A percentile compares a stretch with the other conserved stretches of the same genome.
phyloP scores from a whole-genome alignment of 2,329 filamentous ascomycete species.

The Rasamsonia emersonii region DNA sequence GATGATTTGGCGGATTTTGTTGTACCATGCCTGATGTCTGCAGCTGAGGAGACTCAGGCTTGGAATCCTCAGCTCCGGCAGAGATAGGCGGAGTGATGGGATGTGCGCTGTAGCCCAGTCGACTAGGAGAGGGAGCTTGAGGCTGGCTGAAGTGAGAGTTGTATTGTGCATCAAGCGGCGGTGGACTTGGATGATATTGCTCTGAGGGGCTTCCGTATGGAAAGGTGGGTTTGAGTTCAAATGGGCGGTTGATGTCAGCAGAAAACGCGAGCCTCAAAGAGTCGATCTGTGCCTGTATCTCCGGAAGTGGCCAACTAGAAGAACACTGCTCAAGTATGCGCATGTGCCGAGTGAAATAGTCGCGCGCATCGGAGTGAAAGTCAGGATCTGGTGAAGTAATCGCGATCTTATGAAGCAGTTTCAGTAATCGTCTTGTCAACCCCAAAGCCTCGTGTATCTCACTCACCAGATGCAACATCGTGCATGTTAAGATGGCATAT shows the following conservation, averaged over 20 bases:
- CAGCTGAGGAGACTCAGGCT: conserved; percentile 68
- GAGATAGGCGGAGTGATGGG: conserved; percentile 77
- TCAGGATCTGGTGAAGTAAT: conserved; percentile 89
- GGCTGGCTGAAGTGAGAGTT: conserved; percentile 42
- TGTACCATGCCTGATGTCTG: conserved; percentile 44
- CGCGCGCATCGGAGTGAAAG: conserved; percentile 71
- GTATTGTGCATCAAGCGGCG: conserved; percentile 43
- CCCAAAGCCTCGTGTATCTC: not conserved
- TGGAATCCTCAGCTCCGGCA: conserved; percentile 61
- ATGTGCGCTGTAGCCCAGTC: conserved; percentile 48
- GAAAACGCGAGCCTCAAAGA: conserved; percentile 86
- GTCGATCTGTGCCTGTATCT: conserved; percentile 84
- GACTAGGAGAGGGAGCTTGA: conserved; percentile 36
- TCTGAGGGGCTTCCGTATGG: conserved; percentile 74
- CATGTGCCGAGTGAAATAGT: conserved; percentile 92
- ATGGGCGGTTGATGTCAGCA: conserved; percentile 72
- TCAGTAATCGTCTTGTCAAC: conserved; percentile 1
- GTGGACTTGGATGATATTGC: conserved; percentile 54
- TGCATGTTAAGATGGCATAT: conserved; percentile 85
- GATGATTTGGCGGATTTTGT: conserved; percentile 30
- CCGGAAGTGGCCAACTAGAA: conserved; percentile 74
- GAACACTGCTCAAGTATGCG: conserved; percentile 81
- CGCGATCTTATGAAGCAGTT: conserved; percentile 55
- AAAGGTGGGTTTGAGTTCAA: conserved; percentile 80
- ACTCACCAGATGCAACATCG: conserved; percentile 84